Conservation (phyloP, 306 rosid species). For the Pyrus communis region DNA sequence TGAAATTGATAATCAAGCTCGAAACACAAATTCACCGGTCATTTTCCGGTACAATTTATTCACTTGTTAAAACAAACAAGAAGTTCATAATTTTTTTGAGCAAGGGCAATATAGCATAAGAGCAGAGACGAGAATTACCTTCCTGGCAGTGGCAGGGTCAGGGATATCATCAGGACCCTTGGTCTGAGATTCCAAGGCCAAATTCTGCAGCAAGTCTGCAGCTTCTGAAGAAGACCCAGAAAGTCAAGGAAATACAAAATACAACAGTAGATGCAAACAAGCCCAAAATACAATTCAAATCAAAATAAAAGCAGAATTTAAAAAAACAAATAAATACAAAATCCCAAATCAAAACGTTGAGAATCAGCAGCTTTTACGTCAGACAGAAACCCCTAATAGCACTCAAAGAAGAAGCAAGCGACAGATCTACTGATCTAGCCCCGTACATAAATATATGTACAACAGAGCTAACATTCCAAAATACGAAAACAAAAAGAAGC, state of each 20-base stretch:
- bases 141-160: slow-evolving; percentile 48
- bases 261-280: not conserved
- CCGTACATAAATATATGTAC: not conserved
- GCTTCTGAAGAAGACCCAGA: slow-evolving; percentile 42
- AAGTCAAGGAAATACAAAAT: slow-evolving; percentile 46
- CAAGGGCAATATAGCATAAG: not conserved
- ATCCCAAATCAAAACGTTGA: not conserved
- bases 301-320: not conserved
- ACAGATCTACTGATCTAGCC: not conserved
- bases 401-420: not conserved
- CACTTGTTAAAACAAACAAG: not conserved
- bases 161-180: slow-evolving; percentile 69
- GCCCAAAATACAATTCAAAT: not conserved
- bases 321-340: not conserved
- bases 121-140: slow-evolving; percentile 29
- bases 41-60: not conserved
- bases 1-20: not conserved
- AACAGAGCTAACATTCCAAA: not conserved
- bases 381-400: not conserved
- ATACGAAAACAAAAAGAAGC: not conserved
- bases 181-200: slow-evolving; percentile 66
- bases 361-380: not conserved
- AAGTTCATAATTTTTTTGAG: not conserved
- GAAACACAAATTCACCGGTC: not conserved
- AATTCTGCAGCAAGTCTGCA: slow-evolving; percentile 74